Evolutionary conservation across 805 yeast genomes (phyloP), one percentile per base, ranked within the genome.

Genomic region (Myxozyma geophila): DNA sequence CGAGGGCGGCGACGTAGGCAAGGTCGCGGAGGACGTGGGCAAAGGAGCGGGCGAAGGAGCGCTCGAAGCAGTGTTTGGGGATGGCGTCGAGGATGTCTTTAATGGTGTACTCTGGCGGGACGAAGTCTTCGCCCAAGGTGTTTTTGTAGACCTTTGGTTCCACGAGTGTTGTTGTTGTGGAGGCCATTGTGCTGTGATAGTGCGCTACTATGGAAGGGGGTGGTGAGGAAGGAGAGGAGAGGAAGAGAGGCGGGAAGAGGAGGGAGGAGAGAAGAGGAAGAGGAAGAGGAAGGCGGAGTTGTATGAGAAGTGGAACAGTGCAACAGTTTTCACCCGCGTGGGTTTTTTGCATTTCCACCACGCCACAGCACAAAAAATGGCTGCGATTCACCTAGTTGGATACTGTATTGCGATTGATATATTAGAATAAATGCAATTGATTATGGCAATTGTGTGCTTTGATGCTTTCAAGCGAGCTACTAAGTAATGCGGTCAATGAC

Each of bases 101-200:
- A 75, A 89, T 88, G 67, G 91, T 77, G 78, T 77, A 88, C 73
- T 87, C 89, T 23, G 96, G 96, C 7, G 83, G 93, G 61, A 82
- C 82, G 75, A 87, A 89, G 66, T 80, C 84, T 66, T 86, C 81
- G 23, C 95, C 95, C 69, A 76, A 74, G 52, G 70, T 54, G 49
- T 53, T 63, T 37, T 70, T 65, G 59, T 53, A 49, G 64, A 66
- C 67, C 35, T 40, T 19, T 23, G 46, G 48, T 19, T 57, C 43
- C 21, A 64, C 64, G 44, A 54, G 46, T 55, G 63, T 60, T 23
- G 69, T 59, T 47, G 60, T 63, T 23, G 59, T 48, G n/a, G 60
- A 43, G 23, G 60, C 51, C 47, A 50, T 49, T 39, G 53, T 15
- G 44, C 39, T 39, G 53, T 15, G 44, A 21, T 19, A 46, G 17